Conservation (phyloP, 78 protist genomes). For the Bigelowiella natans region DNA sequence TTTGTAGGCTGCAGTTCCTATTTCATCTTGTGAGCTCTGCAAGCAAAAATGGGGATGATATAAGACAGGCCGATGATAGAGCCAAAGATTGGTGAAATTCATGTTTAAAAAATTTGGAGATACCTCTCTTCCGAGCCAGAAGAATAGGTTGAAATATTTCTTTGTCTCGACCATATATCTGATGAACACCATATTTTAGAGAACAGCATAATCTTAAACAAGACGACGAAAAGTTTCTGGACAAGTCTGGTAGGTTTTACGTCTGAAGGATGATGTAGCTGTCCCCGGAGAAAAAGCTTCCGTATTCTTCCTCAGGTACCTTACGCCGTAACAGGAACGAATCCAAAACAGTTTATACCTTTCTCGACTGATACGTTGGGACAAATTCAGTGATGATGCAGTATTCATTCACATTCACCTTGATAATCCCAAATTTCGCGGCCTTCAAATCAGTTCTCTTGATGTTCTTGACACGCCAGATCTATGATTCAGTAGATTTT, state of each 20-base stretch:
- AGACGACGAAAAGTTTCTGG: background rate
- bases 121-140: slow-evolving; percentile 58
- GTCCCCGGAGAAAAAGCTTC: slow-evolving; percentile 57
- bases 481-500: background rate
- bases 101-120: background rate
- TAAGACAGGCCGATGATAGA: background rate
- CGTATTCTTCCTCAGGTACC: background rate
- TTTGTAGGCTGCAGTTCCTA: slow-evolving; percentile 70
- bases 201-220: no score
- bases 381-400: no score
- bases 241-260: background rate
- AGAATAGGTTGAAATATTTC: slow-evolving; percentile 22
- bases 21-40: slow-evolving; percentile 59
- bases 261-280: slow-evolving; percentile 60
- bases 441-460: background rate
- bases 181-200: no score
- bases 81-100: background rate
- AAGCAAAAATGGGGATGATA: no score
- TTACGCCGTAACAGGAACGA: no score
- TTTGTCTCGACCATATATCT: background rate
- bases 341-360: no score
- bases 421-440: background rate
- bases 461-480: background rate
- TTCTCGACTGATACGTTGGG: no score
- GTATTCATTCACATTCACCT: background rate